Conservation (phyloP, 495 filamentous ascomycete genomes). For the Friedmanniomyces simplex region DNA sequence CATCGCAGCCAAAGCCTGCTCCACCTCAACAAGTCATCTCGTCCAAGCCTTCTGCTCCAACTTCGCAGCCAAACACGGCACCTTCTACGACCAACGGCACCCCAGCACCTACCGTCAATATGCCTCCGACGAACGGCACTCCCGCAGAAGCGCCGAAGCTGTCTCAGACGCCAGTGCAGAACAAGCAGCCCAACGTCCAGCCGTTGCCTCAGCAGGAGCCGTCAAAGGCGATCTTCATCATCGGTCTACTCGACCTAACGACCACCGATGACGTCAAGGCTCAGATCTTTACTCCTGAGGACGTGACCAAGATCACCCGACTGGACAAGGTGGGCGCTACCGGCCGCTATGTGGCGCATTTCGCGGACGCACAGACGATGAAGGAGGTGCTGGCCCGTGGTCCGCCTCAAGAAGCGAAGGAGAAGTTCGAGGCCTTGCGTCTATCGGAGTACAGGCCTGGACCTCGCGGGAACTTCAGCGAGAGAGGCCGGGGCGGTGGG, state of each 20-base stretch:
- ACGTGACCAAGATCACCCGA: slow-evolving; percentile 63
- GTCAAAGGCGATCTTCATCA: slow-evolving; percentile 70
- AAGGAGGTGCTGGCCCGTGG: slow-evolving; percentile 62
- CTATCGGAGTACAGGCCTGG: slow-evolving; percentile 44
- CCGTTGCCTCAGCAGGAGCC: slow-evolving; percentile 29
- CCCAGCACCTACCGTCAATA: slow-evolving; percentile 28
- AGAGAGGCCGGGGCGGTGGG: slow-evolving; percentile 45
- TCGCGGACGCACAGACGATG: slow-evolving; percentile 65
- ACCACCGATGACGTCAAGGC: slow-evolving; percentile 66
- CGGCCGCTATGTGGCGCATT: slow-evolving; percentile 62
- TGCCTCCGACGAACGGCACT: slow-evolving; percentile 33
- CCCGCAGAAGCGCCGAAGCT: slow-evolving; percentile 23
- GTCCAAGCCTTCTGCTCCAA: slow-evolving; percentile 31
- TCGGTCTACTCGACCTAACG: slow-evolving; percentile 55
- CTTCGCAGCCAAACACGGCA: slow-evolving; percentile 39
- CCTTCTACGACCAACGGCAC: slow-evolving; percentile 27
- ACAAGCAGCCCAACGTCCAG: slow-evolving; percentile 7
- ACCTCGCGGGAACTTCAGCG: slow-evolving; percentile 29
- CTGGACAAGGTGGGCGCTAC: slow-evolving; percentile 57
- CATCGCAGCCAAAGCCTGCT: slow-evolving; percentile 18
- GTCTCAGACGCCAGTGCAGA: slow-evolving; percentile 16
- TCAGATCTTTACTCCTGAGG: slow-evolving; percentile 63
- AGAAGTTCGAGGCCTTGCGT: slow-evolving; percentile 65
- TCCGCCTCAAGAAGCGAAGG: slow-evolving; percentile 54
- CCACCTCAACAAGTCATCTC: slow-evolving; percentile 18